Conservation (phyloP, 257 asterid genomes). For the Phtheirospermum japonicum region DNA sequence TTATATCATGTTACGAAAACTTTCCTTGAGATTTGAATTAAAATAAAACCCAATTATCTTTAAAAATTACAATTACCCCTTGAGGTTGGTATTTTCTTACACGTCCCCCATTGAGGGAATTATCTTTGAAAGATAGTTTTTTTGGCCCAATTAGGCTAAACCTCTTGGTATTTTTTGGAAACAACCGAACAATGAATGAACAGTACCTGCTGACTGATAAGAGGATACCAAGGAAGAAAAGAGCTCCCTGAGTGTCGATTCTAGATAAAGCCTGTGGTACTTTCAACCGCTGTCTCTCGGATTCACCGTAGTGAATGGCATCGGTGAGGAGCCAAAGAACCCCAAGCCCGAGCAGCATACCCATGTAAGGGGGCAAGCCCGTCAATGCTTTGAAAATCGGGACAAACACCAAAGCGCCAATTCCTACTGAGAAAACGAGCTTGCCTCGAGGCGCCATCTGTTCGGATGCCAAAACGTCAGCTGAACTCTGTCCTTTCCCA, state of each 20-base stretch:
- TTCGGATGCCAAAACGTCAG: conserved; percentile 79
- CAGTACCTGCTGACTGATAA: conserved; percentile 91
- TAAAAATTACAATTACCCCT: too few species aligned
- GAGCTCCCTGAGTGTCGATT: conserved; percentile 95
- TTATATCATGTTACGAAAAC: too few species aligned
- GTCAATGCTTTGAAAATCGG: conserved; percentile 88
- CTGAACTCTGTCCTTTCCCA: conserved; percentile 57
- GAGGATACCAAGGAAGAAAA: conserved; percentile 98
- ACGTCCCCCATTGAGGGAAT: too few species aligned
- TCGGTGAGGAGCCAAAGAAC: conserved; percentile 95
- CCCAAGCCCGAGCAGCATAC: conserved; percentile 90
- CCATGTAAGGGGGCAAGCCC: conserved; percentile 97
- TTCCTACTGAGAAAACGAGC: conserved; percentile 80
- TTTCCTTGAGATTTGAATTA: too few species aligned
- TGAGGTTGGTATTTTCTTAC: too few species aligned
- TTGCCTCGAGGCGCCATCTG: conserved; percentile 98
- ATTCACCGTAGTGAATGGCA: conserved; percentile 95
- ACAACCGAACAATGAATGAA: not conserved
- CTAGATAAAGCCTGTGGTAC: conserved; percentile 97
- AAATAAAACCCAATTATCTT: too few species aligned
- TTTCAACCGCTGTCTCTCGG: conserved; percentile 77
- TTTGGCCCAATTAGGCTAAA: not conserved
- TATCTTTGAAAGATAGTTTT: too few species aligned
- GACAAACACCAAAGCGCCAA: conserved; percentile 83
- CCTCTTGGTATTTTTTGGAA: not conserved